Conservation (phyloP, 352 stramenopile species). For the Aphanomyces cochlioides region DNA sequence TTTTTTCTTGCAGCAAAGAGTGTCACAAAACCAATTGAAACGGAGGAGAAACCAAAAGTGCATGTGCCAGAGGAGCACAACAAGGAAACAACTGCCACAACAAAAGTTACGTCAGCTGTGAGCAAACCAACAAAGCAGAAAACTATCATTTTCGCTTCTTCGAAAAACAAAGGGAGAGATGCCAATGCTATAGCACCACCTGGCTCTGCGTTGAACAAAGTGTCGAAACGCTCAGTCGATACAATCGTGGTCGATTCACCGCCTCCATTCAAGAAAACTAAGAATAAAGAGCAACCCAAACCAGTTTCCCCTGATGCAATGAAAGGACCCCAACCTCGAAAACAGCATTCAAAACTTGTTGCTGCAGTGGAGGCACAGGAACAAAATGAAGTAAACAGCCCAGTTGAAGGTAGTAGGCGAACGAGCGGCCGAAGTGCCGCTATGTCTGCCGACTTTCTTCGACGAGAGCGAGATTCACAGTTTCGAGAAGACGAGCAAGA, state of each 20-base stretch:
- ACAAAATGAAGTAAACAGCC: too few relatives aligned
- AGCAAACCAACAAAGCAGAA: too few relatives aligned
- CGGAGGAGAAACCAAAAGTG: background rate
- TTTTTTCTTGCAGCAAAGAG: background rate
- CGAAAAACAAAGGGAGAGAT: background rate
- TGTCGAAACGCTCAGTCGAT: background rate
- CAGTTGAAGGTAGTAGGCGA: background rate
- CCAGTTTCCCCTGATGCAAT: too few relatives aligned
- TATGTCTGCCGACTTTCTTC: background rate
- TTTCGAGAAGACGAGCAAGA: background rate
- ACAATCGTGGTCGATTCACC: background rate
- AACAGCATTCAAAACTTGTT: too few relatives aligned
- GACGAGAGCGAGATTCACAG: slow-evolving; percentile 2
- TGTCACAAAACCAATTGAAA: background rate
- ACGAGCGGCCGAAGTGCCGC: background rate
- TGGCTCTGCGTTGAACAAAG: background rate
- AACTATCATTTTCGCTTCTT: too few relatives aligned
- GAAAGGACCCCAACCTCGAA: too few relatives aligned
- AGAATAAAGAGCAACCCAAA: background rate
- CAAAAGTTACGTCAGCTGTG: background rate
- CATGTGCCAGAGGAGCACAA: background rate
- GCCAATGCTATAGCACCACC: too few relatives aligned
- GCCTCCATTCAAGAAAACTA: background rate
- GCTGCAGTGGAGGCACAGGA: too few relatives aligned
- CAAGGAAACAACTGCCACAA: background rate